phyloP scores from a whole-genome alignment of 2,329 filamentous ascomycete genomes.

The Ophiocordyceps robertsii region DNA sequence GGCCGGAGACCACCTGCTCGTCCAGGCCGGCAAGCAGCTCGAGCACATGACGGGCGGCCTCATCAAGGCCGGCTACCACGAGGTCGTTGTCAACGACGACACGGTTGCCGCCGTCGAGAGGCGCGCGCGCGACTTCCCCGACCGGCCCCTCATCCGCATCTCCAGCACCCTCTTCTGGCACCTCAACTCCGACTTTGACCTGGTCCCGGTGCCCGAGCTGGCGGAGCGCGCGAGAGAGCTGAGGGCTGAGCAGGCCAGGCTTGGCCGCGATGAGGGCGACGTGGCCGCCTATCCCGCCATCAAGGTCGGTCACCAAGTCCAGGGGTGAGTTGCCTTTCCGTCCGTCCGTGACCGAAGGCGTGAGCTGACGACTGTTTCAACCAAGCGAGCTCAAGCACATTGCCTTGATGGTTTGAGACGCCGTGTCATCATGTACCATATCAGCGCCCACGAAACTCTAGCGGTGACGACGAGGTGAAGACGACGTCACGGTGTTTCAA shows the following conservation, averaged over 20 bases:
- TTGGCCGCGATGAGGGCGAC: constrained; percentile 40
- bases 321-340: constrained; percentile 29
- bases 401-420: constrained; percentile 30
- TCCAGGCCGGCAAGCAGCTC: constrained; percentile 50
- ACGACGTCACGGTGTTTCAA: not conserved
- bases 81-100: constrained; percentile 43
- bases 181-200: constrained; percentile 40
- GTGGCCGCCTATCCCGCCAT: constrained; percentile 33
- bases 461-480: not conserved
- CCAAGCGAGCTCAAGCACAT: constrained; percentile 38
- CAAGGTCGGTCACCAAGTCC: constrained; percentile 47
- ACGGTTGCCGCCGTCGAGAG: constrained; percentile 33
- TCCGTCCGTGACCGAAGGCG: not conserved
- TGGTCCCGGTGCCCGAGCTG: constrained; percentile 35
- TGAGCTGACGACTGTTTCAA: not conserved
- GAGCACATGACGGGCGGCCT: constrained; percentile 48
- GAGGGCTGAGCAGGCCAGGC: constrained; percentile 29
- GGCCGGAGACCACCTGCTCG: constrained; percentile 41
- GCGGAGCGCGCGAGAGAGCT: constrained; percentile 29
- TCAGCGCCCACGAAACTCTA: not conserved
- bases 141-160: constrained; percentile 40
- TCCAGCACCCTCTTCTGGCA: constrained; percentile 51
- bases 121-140: constrained; percentile 26
- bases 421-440: not conserved
- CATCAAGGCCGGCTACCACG: constrained; percentile 48